phyloP scores from a whole-genome alignment of 2,329 filamentous ascomycete species.

The Fusarium verrucosum region DNA sequence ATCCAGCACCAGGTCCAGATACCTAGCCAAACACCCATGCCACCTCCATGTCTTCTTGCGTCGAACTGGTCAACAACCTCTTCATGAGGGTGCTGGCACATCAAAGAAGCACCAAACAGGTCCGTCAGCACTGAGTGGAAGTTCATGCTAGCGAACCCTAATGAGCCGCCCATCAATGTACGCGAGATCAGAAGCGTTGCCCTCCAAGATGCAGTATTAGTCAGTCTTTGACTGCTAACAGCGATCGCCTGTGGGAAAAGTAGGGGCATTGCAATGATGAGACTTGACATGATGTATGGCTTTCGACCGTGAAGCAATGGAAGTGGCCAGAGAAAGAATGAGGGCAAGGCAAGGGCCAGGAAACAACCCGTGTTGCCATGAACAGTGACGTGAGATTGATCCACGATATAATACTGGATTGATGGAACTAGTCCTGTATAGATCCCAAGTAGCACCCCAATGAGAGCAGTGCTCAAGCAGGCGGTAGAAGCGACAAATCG shows the following conservation, averaged over 20 bases:
- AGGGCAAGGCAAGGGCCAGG: conserved; percentile 74
- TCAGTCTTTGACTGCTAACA: conserved; percentile 65
- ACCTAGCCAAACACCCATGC: conserved; percentile 82
- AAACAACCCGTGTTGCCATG: conserved; percentile 80
- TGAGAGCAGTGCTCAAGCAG: conserved; percentile 76
- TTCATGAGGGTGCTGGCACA: conserved; percentile 76
- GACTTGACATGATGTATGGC: conserved; percentile 75
- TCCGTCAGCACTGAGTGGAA: conserved; percentile 76
- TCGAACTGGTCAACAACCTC: conserved; percentile 74
- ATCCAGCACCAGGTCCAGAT: conserved; percentile 82
- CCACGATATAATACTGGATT: conserved; percentile 79
- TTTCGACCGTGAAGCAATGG: conserved; percentile 80
- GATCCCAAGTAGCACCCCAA: conserved; percentile 77
- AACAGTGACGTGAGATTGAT: conserved; percentile 72
- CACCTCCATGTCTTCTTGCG: conserved; percentile 77
- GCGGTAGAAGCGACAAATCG: conserved; percentile 73
- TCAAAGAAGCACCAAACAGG: conserved; percentile 78
- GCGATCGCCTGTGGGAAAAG: conserved; percentile 79
- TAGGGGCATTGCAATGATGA: conserved; percentile 75
- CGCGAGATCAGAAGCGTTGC: conserved; percentile 70
- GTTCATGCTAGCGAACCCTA: conserved; percentile 83
- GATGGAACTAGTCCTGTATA: conserved; percentile 82
- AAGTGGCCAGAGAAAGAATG: conserved; percentile 76
- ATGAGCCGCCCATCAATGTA: conserved; percentile 70
- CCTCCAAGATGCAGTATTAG: conserved; percentile 64